Evolutionary conservation across 2,329 filamentous ascomycete genomes (phyloP).

Genomic region (Arthrobotrys conoides): DNA sequence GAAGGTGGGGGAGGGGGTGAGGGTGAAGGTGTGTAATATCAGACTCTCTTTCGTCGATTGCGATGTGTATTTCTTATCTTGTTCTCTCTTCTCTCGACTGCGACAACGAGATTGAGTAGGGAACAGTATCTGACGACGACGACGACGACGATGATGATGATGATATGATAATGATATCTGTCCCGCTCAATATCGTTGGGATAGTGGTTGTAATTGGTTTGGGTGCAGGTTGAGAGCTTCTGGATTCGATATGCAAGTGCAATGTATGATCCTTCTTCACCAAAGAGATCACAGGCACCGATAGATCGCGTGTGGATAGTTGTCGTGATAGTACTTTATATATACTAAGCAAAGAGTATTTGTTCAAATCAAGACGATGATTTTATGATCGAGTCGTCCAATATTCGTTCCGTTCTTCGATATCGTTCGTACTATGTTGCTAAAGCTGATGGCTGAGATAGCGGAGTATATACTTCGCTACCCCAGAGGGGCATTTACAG

Average conservation of each 20-base stretch:
- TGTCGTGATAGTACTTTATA: conserved; percentile 31
- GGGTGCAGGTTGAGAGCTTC: conserved; percentile 60
- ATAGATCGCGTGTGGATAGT: conserved; percentile 38
- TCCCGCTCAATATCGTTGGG: conserved; percentile 61
- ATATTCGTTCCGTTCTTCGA: conserved; percentile 60
- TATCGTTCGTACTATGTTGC: conserved; percentile 61
- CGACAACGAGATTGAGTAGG: conserved; percentile 61
- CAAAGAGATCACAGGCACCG: conserved; percentile 46
- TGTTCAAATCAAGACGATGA: conserved; percentile 45
- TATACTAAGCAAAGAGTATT: neutral
- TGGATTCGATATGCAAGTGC: conserved; percentile 42
- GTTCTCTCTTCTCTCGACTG: conserved; percentile 45
- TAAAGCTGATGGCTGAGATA: conserved; percentile 62
- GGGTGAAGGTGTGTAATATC: neutral
- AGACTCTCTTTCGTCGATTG: conserved; percentile 23
- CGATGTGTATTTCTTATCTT: conserved; percentile 11
- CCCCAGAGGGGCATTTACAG: conserved; percentile 61
- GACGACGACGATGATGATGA: too few species aligned
- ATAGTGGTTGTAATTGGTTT: conserved; percentile 57
- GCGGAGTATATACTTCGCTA: conserved; percentile 58
- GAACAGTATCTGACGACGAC: conserved; percentile 44
- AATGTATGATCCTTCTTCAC: conserved; percentile 41
- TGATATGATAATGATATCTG: conserved; percentile 24
- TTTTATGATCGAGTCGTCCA: conserved; percentile 60
- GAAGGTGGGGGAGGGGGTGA: conserved; percentile 3